Evolutionary conservation across 2,329 filamentous ascomycete species (phyloP).

Genomic region (Colletotrichum sp.): DNA sequence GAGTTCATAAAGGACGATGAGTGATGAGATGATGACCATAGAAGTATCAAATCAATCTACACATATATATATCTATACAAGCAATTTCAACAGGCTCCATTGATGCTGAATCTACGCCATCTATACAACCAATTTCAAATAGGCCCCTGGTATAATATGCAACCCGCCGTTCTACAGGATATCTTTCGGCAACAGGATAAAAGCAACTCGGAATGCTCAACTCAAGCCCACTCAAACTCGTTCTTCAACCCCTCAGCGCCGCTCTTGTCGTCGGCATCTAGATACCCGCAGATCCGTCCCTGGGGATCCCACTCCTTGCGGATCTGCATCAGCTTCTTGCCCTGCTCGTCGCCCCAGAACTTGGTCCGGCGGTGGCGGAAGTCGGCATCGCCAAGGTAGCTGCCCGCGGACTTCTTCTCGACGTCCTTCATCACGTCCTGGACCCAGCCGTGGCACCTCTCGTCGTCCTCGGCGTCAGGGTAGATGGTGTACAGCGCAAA

Average conservation of each 20-base stretch:
- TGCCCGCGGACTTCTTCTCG: conserved; percentile 46
- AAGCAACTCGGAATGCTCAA: not conserved
- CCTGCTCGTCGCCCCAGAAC: conserved; percentile 53
- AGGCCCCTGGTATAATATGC: not conserved
- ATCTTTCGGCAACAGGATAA: not conserved
- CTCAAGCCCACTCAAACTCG: conserved; percentile 37
- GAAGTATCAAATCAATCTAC: not conserved
- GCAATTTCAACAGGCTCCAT: not conserved
- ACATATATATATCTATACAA: not conserved
- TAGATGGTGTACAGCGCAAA: conserved; percentile 59
- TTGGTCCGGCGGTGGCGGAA: conserved; percentile 50
- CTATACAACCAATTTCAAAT: not conserved
- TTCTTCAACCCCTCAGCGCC: conserved; percentile 47
- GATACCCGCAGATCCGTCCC: conserved; percentile 42
- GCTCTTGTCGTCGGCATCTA: conserved; percentile 51
- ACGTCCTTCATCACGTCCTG: conserved; percentile 41
- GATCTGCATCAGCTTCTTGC: conserved; percentile 44
- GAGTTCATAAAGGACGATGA: not conserved
- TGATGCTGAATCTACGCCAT: not conserved
- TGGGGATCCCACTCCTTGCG: conserved; percentile 48
- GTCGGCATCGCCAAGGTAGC: conserved; percentile 61
- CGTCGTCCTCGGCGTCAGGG: conserved; percentile 51
- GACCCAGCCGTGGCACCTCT: conserved; percentile 48
- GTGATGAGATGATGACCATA: not conserved
- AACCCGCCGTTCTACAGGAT: not conserved